Conservation (phyloP, 768 basidiomycete species). For the Steccherinum ochraceum region DNA sequence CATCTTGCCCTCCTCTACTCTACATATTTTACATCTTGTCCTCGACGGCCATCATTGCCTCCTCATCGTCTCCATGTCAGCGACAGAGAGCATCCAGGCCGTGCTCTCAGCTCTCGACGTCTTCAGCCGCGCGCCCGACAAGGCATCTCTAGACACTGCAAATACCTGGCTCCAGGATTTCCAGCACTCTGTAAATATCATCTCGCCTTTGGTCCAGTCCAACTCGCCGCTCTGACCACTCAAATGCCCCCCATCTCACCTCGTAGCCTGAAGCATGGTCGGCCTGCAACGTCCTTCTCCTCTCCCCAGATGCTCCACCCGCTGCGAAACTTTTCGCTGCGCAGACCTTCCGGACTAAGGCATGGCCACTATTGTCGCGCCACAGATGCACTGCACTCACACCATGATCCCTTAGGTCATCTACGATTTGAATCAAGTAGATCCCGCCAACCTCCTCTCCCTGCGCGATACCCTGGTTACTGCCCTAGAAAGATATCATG, state of each 20-base stretch:
- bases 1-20: constrained; percentile 1
- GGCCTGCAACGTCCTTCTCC: constrained; percentile 87
- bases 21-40: constrained; percentile 2
- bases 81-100: constrained; percentile 66
- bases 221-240: constrained; percentile 60
- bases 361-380: constrained; percentile 29
- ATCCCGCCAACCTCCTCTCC: constrained; percentile 60
- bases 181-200: constrained; percentile 94
- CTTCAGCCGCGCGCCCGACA: constrained; percentile 78
- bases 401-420: constrained; percentile 59
- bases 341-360: constrained; percentile 94
- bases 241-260: constrained; percentile 49
- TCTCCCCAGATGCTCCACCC: constrained; percentile 66
- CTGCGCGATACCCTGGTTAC: constrained; percentile 83
- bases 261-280: constrained; percentile 97
- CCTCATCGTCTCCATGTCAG: constrained; percentile 5
- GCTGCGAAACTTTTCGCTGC: constrained; percentile 91
- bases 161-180: constrained; percentile 98
- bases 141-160: constrained; percentile 73
- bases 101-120: constrained; percentile 74
- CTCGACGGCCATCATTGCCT: background rate
- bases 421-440: constrained; percentile 90
- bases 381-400: background rate
- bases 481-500: constrained; percentile 64
- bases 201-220: constrained; percentile 62